Conservation (phyloP, 257 asterid species). For the Verbascum thapsus region DNA sequence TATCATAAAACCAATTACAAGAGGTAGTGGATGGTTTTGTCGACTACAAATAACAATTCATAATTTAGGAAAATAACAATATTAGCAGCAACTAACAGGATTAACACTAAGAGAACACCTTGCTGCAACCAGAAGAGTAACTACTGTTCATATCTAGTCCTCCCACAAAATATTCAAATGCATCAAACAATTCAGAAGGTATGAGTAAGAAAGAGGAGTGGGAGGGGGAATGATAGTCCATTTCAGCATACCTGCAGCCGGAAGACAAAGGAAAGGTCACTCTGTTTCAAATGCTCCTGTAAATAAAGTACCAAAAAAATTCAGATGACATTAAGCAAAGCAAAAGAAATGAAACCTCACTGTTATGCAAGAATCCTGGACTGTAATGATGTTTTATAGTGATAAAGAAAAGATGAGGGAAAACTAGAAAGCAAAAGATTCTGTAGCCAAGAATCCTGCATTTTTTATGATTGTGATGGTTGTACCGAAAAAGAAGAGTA, state of each 20-base stretch:
- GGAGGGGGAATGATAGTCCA: too few relatives aligned
- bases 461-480: too few relatives aligned
- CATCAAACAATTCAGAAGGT: slow-evolving; percentile 12
- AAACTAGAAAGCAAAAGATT: background rate
- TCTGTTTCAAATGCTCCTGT: slow-evolving; percentile 97
- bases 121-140: slow-evolving; percentile 23
- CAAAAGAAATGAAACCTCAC: slow-evolving; percentile 8
- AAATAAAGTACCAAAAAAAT: slow-evolving; percentile 36
- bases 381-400: background rate
- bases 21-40: background rate
- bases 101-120: background rate
- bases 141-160: slow-evolving; percentile 11
- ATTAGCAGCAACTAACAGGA: slow-evolving; percentile 8
- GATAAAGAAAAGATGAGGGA: background rate
- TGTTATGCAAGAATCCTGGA: background rate
- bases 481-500: background rate
- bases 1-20: background rate
- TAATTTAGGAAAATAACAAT: slow-evolving; percentile 2
- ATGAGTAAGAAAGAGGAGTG: background rate
- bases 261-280: slow-evolving; percentile 94
- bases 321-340: slow-evolving; percentile 15
- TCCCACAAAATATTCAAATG: slow-evolving; percentile 1
- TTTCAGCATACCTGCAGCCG: slow-evolving; percentile 81
- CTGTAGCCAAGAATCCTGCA: background rate
- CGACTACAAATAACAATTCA: slow-evolving; percentile 3